Evolutionary conservation across 352 stramenopile species (phyloP), one percentile per base, ranked within the genome.

Genomic region (Stramenopiles sp.): DNA sequence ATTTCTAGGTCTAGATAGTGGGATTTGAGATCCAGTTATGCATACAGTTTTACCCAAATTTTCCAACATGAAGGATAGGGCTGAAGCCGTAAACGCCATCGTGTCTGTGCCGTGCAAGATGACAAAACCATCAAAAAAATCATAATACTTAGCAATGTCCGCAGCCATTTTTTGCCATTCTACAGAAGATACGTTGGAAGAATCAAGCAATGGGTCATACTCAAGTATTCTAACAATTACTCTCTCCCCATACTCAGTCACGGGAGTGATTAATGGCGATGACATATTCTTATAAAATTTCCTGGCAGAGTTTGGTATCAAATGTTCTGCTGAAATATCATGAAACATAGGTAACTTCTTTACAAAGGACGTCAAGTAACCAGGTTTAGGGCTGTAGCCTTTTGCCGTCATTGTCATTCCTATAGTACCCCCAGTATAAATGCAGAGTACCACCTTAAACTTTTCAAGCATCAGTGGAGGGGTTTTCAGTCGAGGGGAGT

Each of bases 41-140:
- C 98, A 88, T 0, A 98, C 90, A 25, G 94, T 92, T 84, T 98
- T 98, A 32, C 91, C 92, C 30, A 98, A 87, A 87, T 97, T 97
- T 84, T 98, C 93, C 75, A 99, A 88, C 94, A 99, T 98, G 87
- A 98, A 99, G 67, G 87, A 93, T 33, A 98, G 86, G 31, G 94
- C 95, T 33, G 91, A 95, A 0, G 95, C 92, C 67, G 91, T 92
- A 88, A 98, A 99, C 7, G 95, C 94, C 95, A 99, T 98, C 0
- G 95, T 99, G 86, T 99, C 95, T 0, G 95, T 99, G 75, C 95
- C 95, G 85, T 95, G 95, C 22, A 98, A 88, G 67, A 99, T 91
- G 32, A 99, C 95, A 84, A 99, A 99, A 44, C 88, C 88, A 84
- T 87, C 83, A 80, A 14, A 27, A 31, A 55, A 32, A 67, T 30